Conservation (phyloP, 164 flowering plant genomes). For the Vitis rotundifolia region DNA sequence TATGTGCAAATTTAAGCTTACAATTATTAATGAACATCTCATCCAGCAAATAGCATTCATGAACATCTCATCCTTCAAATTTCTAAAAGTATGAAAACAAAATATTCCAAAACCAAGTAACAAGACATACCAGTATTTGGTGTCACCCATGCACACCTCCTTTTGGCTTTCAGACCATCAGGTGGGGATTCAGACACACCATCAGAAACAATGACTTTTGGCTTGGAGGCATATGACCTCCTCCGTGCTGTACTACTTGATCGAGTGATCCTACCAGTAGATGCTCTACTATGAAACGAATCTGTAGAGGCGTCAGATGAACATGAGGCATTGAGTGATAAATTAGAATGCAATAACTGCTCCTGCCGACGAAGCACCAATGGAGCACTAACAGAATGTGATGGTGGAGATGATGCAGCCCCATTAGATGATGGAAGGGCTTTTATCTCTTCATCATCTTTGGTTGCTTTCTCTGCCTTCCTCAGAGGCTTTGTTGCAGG, state of each 20-base stretch:
- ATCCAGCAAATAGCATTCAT: background rate
- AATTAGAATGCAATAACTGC: slow-evolving; percentile 41
- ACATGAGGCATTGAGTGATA: slow-evolving; percentile 55
- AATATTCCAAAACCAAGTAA: slow-evolving; percentile 3
- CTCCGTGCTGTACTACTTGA: slow-evolving; percentile 38
- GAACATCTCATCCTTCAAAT: background rate
- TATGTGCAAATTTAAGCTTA: too few species aligned
- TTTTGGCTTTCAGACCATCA: slow-evolving; percentile 30
- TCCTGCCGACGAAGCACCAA: slow-evolving; percentile 47
- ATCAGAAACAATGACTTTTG: slow-evolving; percentile 41
- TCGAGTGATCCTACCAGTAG: slow-evolving; percentile 51
- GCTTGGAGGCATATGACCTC: slow-evolving; percentile 34
- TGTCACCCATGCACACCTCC: slow-evolving; percentile 61
- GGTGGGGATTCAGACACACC: slow-evolving; percentile 28
- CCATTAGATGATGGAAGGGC: slow-evolving; percentile 17
- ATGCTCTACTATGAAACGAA: slow-evolving; percentile 54
- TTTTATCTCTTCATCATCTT: slow-evolving; percentile 35
- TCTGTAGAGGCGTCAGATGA: slow-evolving; percentile 66
- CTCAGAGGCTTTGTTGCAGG: slow-evolving; percentile 43
- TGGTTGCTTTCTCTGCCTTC: slow-evolving; percentile 38
- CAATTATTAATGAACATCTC: background rate
- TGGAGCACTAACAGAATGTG: slow-evolving; percentile 27
- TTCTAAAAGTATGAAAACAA: background rate
- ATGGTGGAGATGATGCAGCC: slow-evolving; percentile 27
- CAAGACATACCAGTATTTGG: slow-evolving; percentile 42